Evolutionary conservation across 1,284 basidiomycete genomes (phyloP), one percentile per base, ranked within the genome.

Genomic region (Ganoderma lingzhi): DNA sequence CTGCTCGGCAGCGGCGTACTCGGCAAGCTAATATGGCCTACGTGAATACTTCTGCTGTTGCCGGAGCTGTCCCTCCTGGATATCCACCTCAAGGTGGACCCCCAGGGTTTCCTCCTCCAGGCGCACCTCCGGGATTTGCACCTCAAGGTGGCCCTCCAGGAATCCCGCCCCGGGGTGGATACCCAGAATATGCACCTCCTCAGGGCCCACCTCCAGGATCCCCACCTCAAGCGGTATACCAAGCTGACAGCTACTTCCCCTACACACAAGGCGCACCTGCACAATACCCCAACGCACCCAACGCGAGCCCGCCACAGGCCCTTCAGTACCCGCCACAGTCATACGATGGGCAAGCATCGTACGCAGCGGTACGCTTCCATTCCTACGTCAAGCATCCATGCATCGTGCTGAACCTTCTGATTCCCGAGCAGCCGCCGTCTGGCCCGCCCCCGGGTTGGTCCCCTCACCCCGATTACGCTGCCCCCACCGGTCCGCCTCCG

Each of bases 311-410:
- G 19, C 19, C 17, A 39, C 19, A 56, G 10, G 45, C 45, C n/a
- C 56, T n/a, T 23, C 56, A 59, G 37, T 59, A 35, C 64, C 77
- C 78, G 8, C 77, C 76, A 17, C 68, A 72, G 28, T 23, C 75
- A 6, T 75, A 74, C 41, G 61, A 67, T 30, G 74, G 69, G 3
- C 70, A 71, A 41, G 70, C 61, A 58, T 72, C 74, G 0, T 78
- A 75, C 58, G 71, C 75, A 62, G 72, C 77, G 61, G 78, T 79
- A 44, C 66, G 76, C 73, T 58, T 62, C 35, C 59, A 59, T 66
- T 70, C 28, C 48, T 53, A 28, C 23, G 10, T 53, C 10, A 10
- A 14, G 23, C 10, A 23, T 53, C 48, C 59, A 64, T 62, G 28
- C 23, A 39, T 42, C 41, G 51, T 67, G 30, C 28, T 28, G 30